phyloP scores from a whole-genome alignment of 1,284 basidiomycete species.

The Rhodotorula mucilaginosa region DNA sequence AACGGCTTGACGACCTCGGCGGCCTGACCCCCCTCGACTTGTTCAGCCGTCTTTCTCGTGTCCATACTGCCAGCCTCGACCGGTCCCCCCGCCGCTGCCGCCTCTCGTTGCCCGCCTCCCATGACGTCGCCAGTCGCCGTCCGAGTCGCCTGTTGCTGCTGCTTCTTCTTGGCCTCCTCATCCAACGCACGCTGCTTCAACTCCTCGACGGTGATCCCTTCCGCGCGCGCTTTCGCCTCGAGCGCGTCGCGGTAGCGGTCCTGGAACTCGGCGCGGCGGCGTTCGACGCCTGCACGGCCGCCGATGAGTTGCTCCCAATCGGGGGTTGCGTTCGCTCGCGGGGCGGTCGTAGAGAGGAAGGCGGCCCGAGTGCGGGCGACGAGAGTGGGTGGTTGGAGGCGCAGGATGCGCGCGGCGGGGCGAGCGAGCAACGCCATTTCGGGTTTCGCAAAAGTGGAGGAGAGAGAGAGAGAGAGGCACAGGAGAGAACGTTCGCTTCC shows the following conservation, averaged over 20 bases:
- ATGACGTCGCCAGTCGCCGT: not conserved
- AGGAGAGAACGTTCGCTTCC: not conserved
- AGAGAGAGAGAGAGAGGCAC: no score
- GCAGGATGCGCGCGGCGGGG: not conserved
- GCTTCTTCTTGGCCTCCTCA: not conserved
- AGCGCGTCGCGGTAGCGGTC: constrained; percentile 39
- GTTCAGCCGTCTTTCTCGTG: constrained; percentile 9
- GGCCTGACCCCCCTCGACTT: not conserved
- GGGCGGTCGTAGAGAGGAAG: constrained; percentile 2
- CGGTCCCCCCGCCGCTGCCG: constrained; percentile 2
- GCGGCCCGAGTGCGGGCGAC: not conserved
- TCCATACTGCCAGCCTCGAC: constrained; percentile 30
- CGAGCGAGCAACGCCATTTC: not conserved
- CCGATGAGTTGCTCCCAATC: constrained; percentile 41
- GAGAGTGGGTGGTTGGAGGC: not conserved
- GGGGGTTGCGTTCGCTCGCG: constrained; percentile 19
- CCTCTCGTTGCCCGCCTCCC: no score
- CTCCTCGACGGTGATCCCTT: constrained; percentile 39
- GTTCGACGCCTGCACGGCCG: constrained; percentile 28
- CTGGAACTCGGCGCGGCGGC: constrained; percentile 27
- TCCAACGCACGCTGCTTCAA: constrained; percentile 23
- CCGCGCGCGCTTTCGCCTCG: constrained; percentile 36
- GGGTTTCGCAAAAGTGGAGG: not conserved
- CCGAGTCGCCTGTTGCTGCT: not conserved
- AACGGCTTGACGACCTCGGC: constrained; percentile 21